Percentiles rank a stretch among this genome's conserved stretches.
Conservation (phyloP, 192 early-diverging fungal species). For the Mortierella hygrophila region DNA sequence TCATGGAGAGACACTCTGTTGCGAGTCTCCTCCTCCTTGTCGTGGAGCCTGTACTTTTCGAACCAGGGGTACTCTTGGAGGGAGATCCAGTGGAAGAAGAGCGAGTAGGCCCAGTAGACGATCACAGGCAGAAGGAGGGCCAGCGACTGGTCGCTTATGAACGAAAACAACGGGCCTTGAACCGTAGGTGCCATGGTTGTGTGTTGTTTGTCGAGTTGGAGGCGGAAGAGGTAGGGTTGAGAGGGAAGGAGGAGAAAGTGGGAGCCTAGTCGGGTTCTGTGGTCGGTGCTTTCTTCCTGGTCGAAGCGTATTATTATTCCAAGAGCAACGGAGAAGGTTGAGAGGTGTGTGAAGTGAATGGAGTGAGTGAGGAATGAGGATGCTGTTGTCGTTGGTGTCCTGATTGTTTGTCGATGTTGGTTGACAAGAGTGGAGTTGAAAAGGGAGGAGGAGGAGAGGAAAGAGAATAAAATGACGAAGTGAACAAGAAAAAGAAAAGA, state of each 20-base stretch:
- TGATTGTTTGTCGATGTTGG: constrained; percentile 1
- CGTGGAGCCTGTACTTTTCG: constrained; percentile 79
- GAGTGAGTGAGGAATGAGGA: not conserved
- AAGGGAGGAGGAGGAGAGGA: not conserved
- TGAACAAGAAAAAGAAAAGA: not conserved
- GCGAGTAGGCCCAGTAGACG: constrained; percentile 79
- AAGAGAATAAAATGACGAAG: not conserved
- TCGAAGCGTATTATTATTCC: constrained; percentile 11
- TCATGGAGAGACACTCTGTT: constrained; percentile 76
- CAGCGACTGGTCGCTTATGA: constrained; percentile 65
- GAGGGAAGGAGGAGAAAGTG: not conserved
- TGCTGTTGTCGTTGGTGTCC: not conserved
- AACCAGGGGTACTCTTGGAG: constrained; percentile 67
- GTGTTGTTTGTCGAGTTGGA: not conserved
- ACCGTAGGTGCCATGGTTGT: constrained; percentile 50
- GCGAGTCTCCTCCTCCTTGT: constrained; percentile 63
- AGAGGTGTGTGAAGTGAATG: not conserved
- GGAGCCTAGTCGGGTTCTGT: constrained; percentile 5
- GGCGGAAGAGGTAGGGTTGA: not conserved
- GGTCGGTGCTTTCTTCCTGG: constrained; percentile 8
- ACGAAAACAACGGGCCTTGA: constrained; percentile 53
- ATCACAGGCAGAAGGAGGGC: constrained; percentile 68
- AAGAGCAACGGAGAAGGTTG: not conserved
- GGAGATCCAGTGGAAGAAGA: constrained; percentile 74
- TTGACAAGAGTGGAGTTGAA: not conserved